Evolutionary conservation across 768 basidiomycete species (phyloP).

Genomic region (Boletus pseudopeckii): DNA sequence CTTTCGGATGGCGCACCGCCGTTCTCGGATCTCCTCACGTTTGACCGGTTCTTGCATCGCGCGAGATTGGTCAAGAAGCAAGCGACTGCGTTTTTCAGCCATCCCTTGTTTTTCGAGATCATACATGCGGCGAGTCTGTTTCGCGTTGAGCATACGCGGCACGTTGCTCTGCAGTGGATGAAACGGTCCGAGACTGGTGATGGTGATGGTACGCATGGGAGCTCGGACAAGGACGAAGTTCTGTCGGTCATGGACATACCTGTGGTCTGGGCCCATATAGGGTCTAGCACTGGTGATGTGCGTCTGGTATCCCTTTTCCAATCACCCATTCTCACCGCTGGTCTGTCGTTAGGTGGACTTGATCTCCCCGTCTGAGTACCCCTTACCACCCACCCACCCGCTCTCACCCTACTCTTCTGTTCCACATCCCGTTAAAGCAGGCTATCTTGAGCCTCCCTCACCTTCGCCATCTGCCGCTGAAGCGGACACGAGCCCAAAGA

Average conservation of each 20-base stretch:
- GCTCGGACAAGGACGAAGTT: not conserved
- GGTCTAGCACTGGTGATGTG: conserved; percentile 31
- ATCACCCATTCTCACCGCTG: not conserved
- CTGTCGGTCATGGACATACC: conserved; percentile 6
- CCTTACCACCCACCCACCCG: conserved; percentile 21
- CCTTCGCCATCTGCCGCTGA: not conserved
- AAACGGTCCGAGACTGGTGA: conserved; percentile 6
- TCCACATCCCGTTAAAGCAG: conserved; percentile 14
- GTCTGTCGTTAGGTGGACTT: conserved; percentile 29
- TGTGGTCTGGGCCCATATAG: conserved; percentile 12
- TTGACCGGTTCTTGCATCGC: conserved; percentile 46
- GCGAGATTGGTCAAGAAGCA: conserved; percentile 38
- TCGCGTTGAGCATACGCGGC: not conserved
- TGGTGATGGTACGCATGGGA: not conserved
- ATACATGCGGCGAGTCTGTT: conserved; percentile 9
- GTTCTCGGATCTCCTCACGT: conserved; percentile 41
- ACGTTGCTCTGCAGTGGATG: conserved; percentile 22
- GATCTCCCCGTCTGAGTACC: conserved; percentile 37
- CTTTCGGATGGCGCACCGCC: conserved; percentile 32
- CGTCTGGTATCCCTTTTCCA: not conserved
- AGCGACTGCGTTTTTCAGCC: conserved; percentile 30
- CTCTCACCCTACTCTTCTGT: conserved; percentile 21
- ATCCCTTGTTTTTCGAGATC: conserved; percentile 50
- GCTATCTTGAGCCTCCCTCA: not conserved
- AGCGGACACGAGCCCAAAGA: conserved; percentile 1